These are phyloP conservation scores for Naganishia antarctica DNA, from an alignment of 768 basidiomycete species.

Conservation along the genomic window DNA sequence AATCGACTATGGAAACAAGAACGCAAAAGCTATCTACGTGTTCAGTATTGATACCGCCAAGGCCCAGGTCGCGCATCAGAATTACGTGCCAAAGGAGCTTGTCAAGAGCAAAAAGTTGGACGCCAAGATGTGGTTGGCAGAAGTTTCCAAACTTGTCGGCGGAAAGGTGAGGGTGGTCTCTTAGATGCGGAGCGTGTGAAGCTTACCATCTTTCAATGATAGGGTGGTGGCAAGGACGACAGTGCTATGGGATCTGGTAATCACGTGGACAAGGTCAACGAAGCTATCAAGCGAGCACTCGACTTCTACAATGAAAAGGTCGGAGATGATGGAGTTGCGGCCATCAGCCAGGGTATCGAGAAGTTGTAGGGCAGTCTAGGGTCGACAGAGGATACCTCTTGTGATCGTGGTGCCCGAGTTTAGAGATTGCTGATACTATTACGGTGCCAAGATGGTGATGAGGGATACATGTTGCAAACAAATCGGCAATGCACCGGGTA, in stretches of 20 bases:
- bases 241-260: constrained; percentile 81
- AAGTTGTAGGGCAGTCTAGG: constrained; percentile 18
- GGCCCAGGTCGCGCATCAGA: constrained; percentile 79
- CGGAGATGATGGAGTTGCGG: constrained; percentile 10
- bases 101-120: constrained; percentile 58
- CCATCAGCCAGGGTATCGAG: constrained; percentile 1
- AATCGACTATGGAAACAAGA: constrained; percentile 70
- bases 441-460: no score
- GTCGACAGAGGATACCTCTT: no score
- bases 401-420: no score
- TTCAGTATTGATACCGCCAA: constrained; percentile 69
- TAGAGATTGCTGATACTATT: no score
- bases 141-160: constrained; percentile 71
- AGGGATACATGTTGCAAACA: no score
- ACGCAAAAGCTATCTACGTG: constrained; percentile 78
- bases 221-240: constrained; percentile 96
- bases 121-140: constrained; percentile 80
- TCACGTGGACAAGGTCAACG: constrained; percentile 60
- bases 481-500: no score
- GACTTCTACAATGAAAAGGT: constrained; percentile 40
- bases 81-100: constrained; percentile 68
- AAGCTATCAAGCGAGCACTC: constrained; percentile 62
- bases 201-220: background rate
- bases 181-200: background rate
- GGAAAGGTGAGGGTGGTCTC: constrained; percentile 65